These are phyloP conservation scores for Neonectria sp. DNA, from an alignment of 2,329 filamentous ascomycete species.

Conservation along the genomic window DNA sequence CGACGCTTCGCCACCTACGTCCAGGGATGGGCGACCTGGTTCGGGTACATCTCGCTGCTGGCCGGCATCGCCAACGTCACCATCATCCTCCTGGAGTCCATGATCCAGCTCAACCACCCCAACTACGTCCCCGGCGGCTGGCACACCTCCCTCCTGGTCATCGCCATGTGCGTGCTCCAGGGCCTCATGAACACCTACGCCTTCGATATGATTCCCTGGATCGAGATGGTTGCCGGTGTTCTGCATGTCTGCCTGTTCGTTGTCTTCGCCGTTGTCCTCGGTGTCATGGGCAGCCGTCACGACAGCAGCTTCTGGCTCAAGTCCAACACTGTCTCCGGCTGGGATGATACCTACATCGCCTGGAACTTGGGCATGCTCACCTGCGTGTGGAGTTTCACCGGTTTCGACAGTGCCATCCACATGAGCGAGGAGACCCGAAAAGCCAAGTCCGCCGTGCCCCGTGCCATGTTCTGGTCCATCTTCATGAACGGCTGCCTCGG, in stretches of 20 bases:
- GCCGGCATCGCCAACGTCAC: conserved; percentile 46
- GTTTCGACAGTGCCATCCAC: conserved; percentile 46
- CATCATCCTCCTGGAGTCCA: conserved; percentile 46
- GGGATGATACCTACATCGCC: conserved; percentile 42
- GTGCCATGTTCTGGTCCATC: conserved; percentile 49
- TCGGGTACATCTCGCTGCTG: conserved; percentile 43
- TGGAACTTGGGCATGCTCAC: conserved; percentile 47
- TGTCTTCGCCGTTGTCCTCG: conserved; percentile 43
- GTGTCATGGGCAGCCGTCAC: conserved; percentile 44
- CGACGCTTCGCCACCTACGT: conserved; percentile 45
- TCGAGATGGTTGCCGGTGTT: conserved; percentile 43
- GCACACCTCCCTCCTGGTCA: conserved; percentile 44
- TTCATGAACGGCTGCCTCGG: conserved; percentile 47
- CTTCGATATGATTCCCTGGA: conserved; percentile 43
- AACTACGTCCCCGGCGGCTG: conserved; percentile 42
- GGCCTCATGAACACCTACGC: conserved; percentile 42
- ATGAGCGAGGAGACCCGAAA: conserved; percentile 47
- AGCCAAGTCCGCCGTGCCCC: conserved; percentile 43
- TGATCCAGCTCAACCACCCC: conserved; percentile 44
- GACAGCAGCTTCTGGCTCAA: conserved; percentile 40
- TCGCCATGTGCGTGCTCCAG: conserved; percentile 44
- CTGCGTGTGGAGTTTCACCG: conserved; percentile 47
- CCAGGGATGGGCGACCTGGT: conserved; percentile 46
- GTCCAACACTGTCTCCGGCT: conserved; percentile 40
- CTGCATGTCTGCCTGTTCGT: conserved; percentile 44